Evolutionary conservation across 768 basidiomycete genomes (phyloP).

Genomic region (Mycena indigotica): DNA sequence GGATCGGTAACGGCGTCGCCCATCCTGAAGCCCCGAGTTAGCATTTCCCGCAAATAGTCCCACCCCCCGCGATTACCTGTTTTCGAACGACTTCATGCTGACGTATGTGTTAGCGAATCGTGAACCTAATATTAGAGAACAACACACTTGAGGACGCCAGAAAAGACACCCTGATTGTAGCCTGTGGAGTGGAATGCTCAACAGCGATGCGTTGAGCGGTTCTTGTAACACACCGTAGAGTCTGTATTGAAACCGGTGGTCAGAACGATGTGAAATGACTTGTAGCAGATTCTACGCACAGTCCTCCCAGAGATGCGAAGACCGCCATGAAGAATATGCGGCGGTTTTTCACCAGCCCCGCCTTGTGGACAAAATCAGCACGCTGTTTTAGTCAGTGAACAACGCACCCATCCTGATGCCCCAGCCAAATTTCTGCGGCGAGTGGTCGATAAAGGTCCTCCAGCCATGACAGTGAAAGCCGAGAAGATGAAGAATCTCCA

Average conservation of each 20-base stretch:
- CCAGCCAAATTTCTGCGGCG: constrained; percentile 62
- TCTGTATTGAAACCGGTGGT: constrained; percentile 34
- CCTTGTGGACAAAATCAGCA: constrained; percentile 35
- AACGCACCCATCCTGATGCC: constrained; percentile 64
- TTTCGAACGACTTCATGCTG: constrained; percentile 54
- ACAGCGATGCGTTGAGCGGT: constrained; percentile 12
- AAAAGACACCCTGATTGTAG: constrained; percentile 80
- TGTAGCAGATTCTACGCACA: constrained; percentile 47
- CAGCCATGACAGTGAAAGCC: too few relatives aligned
- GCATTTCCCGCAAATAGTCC: not conserved
- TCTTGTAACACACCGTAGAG: constrained; percentile 54
- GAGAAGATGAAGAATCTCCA: too few relatives aligned
- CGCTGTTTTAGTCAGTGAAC: constrained; percentile 1
- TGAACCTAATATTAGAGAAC: not conserved
- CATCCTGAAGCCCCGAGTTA: constrained; percentile 43
- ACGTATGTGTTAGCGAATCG: constrained; percentile 3
- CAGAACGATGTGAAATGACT: not conserved
- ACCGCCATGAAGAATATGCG: constrained; percentile 67
- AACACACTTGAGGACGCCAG: constrained; percentile 65
- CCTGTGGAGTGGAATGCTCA: constrained; percentile 37
- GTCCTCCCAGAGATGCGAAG: constrained; percentile 78
- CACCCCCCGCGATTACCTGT: constrained; percentile 20
- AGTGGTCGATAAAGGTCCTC: constrained; percentile 38
- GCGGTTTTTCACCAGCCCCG: constrained; percentile 66
- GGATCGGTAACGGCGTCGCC: constrained; percentile 52